phyloP scores from a whole-genome alignment of 1,284 basidiomycete species.

The Limonomyces culmigenus region DNA sequence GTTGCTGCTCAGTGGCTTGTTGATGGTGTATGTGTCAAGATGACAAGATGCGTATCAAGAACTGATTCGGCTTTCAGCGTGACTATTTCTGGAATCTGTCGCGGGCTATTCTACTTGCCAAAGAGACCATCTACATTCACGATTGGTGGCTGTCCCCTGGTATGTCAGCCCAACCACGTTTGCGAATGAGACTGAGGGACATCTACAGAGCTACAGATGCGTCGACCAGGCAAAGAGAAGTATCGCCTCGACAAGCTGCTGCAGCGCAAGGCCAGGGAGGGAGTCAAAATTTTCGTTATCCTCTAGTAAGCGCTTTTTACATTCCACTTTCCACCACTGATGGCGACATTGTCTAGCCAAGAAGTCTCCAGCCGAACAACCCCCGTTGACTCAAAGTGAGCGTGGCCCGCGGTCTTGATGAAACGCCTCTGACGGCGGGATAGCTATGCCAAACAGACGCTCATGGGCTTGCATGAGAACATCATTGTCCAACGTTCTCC shows the following conservation, averaged over 20 bases:
- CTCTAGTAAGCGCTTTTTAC: conserved; percentile 50
- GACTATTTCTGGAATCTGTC: conserved; percentile 99
- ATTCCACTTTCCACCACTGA: too few relatives aligned
- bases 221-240: conserved; percentile 69
- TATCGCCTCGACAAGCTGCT: conserved; percentile 84
- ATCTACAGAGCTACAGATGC: conserved; percentile 60
- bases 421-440: too few relatives aligned
- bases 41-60: conserved; percentile 1
- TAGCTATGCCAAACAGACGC: conserved; percentile 82
- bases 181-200: conserved; percentile 7
- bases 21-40: conserved; percentile 60
- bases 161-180: conserved; percentile 13
- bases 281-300: conserved; percentile 94
- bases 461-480: conserved; percentile 80
- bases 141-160: conserved; percentile 92
- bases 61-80: conserved; percentile 29
- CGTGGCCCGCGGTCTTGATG: too few relatives aligned
- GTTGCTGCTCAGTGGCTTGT: conserved; percentile 97
- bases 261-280: conserved; percentile 87
- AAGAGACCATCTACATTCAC: conserved; percentile 83
- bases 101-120: conserved; percentile 80
- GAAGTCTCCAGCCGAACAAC: conserved; percentile 98
- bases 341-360: conserved; percentile 60
- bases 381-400: conserved; percentile 77
- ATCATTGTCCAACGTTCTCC: conserved; percentile 96